Evolutionary conservation across 2,329 filamentous ascomycete species (phyloP), one percentile per base, ranked within the genome.

Genomic region (Endoconidiophora laricicola): DNA sequence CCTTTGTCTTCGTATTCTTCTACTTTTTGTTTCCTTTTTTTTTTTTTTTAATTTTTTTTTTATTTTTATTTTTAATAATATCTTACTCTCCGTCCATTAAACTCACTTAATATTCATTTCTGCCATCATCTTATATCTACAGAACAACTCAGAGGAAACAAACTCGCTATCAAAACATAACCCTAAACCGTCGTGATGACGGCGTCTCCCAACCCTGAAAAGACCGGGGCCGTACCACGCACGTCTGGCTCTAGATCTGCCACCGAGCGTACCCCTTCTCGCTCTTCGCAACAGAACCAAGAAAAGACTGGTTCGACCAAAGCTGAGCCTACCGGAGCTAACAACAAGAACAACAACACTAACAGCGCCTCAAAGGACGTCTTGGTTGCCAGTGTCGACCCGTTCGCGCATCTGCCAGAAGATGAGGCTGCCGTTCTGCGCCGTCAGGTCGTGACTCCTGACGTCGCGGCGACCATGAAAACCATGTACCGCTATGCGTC

Each of bases 401-500:
- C 74, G 3, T 79, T 76, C 59, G 66, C 67, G 23, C 76, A 85
- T 60, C 68, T 88, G 3, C 74, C 81, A 1, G 63, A 73, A 6
- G 60, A 80, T 52, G 81, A 90, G 63, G 78, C 73, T 48, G 68
- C 72, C 18, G 74, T 90, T 49, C 65, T 91, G 54, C 78, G 73
- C 61, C 70, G 68, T 52, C 85, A 91, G 64, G 70, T 87, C 54
- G 66, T 78, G 46, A 78, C 78, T 0, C 79, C 79, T 29, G 68
- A 73, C 9, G 68, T 79, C 51, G 78, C 78, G 57, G 70, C 83
- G 33, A 79, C 75, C n/a, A 72, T 80, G 55, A 68, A 70, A 54
- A 74, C 74, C 0, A 68, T 87, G 18, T 86, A 76, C 61, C 76
- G 83, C 55, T 88, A 86, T 66, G 75, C 83, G 3, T 79, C 78